Base-by-base conservation (phyloP, 2,329 filamentous ascomycete genomes). In the Cryphonectria carpinicola region DNA sequence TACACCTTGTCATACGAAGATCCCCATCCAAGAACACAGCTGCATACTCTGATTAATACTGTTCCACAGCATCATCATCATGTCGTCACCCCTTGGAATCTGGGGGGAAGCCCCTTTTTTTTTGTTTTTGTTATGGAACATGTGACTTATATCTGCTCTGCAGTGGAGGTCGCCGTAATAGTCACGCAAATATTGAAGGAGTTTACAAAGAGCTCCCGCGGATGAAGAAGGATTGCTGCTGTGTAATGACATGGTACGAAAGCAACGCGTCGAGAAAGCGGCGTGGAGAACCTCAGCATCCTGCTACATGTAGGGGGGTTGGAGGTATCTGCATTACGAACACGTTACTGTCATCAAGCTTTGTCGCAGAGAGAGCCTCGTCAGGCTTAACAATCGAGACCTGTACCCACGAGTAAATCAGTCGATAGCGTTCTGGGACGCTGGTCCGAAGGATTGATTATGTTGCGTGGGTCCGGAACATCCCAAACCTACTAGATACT, bases 141-240 rank as follows among this genome's bases (percentile, higher is more conserved):
- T 54, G 52, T 54, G 22, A 54, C 52, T 54, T 54, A 54, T 54
- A 54, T 54, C 52, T 28, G 52, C n/a, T 28, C n/a, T 54, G 22
- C 17, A 10, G 52, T 54, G 52, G 52, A 54, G n/a, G 10, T 25
- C 11, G 52, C 52, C 52, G 52, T 54, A 49, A 49, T 14, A 13
- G 52, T 54, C n/a, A 54, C 52, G n/a, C 52, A 54, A 54, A 54
- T 14, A 10, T n/a, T 49, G 19, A 22, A 22, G 25, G 52, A 28
- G 8, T 7, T 28, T 54, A 54, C n/a, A 28, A 14, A 25, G 52
- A 28, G 3, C 25, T n/a, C n/a, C 10, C 3, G 10, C 4, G 46
- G 8, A 32, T 5, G 52, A 14, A 25, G 52, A 54, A 54, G 52
- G n/a, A 54, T 54, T 54, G n/a, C 25, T 54, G 22, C 52, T 54